Evolutionary conservation across 2,329 filamentous ascomycete genomes (phyloP).

Genomic region (Dothideomycetes sp.): DNA sequence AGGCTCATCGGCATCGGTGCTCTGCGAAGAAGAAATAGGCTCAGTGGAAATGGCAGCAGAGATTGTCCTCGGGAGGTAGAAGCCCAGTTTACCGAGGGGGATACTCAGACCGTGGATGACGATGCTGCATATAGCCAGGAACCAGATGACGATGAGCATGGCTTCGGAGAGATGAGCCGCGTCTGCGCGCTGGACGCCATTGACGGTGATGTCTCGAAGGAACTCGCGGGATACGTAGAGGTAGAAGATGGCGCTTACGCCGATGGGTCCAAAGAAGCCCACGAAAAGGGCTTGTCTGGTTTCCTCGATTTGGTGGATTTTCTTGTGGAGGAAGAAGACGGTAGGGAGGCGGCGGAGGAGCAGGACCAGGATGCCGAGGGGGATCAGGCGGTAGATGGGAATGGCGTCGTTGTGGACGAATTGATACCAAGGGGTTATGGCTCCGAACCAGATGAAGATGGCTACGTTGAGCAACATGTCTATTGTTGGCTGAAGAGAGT

Average conservation of each 20-base stretch:
- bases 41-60: conserved; percentile 40
- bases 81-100: conserved; percentile 56
- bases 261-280: conserved; percentile 88
- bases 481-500: conserved; percentile 86
- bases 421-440: conserved; percentile 66
- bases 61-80: conserved; percentile 53
- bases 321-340: conserved; percentile 60
- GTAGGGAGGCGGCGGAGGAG: conserved; percentile 68
- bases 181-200: conserved; percentile 53
- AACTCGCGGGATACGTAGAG: conserved; percentile 74
- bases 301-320: conserved; percentile 69
- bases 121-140: conserved; percentile 71
- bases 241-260: conserved; percentile 84
- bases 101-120: conserved; percentile 78
- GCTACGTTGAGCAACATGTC: conserved; percentile 88
- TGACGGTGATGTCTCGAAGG: conserved; percentile 45
- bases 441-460: conserved; percentile 86
- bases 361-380: conserved; percentile 64
- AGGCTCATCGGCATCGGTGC: conserved; percentile 11
- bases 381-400: conserved; percentile 60
- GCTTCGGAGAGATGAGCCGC: conserved; percentile 54
- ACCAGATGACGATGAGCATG: conserved; percentile 71
- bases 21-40: conserved; percentile 18
- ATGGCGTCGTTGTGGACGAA: conserved; percentile 61
- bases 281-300: conserved; percentile 69